Conservation (phyloP, 768 basidiomycete species). For the Lactifluus volemus region DNA sequence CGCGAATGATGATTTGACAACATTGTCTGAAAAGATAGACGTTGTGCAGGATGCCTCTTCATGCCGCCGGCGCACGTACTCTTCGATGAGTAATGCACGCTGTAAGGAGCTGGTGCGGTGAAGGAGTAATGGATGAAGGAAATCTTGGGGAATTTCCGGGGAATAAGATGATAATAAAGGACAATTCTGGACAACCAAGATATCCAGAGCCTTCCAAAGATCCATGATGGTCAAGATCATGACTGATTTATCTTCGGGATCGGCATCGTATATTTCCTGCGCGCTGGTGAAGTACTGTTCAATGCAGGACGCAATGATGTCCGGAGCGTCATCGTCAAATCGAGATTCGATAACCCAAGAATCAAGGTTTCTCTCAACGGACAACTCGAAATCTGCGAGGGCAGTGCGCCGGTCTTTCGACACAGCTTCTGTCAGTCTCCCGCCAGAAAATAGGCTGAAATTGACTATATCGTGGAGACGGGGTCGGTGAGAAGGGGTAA, state of each 20-base stretch:
- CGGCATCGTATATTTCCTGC: background rate
- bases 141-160: slow-evolving; percentile 32
- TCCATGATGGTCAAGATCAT: slow-evolving; percentile 13
- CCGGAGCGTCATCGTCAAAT: background rate
- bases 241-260: background rate
- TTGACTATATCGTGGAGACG: no score
- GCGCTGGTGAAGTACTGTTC: background rate
- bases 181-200: slow-evolving; percentile 25
- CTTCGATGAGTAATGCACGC: background rate
- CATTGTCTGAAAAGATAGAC: slow-evolving; percentile 1
- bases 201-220: slow-evolving; percentile 42
- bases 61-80: background rate
- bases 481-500: no score
- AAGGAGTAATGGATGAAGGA: slow-evolving; percentile 37
- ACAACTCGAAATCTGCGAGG: background rate
- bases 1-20: background rate
- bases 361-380: background rate
- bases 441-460: no score
- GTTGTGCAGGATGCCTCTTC: background rate
- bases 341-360: background rate
- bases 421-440: background rate
- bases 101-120: slow-evolving; percentile 17
- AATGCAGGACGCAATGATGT: background rate
- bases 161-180: slow-evolving; percentile 37
- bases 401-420: background rate